These are phyloP conservation scores for Fusarium tuaranense DNA, from an alignment of 2,329 filamentous ascomycete genomes.

Conservation along the genomic window DNA sequence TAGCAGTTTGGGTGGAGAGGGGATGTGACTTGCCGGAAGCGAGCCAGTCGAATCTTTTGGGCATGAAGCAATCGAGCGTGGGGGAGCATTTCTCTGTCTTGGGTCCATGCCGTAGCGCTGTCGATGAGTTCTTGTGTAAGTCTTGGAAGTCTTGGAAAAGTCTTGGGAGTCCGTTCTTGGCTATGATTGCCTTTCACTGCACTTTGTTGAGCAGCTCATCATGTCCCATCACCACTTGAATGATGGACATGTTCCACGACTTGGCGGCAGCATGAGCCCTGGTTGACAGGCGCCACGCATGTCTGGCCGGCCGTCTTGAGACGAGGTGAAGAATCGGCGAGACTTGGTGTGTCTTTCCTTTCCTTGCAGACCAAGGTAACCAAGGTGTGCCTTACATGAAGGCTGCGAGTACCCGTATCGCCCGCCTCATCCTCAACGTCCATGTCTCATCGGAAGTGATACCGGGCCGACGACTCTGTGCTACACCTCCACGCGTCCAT, in stretches of 20 bases:
- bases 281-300: slow-evolving; percentile 10
- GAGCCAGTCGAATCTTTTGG: slow-evolving; percentile 26
- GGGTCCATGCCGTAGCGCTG: not conserved
- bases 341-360: not conserved
- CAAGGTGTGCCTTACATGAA: slow-evolving; percentile 9
- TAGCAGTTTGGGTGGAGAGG: slow-evolving; percentile 19
- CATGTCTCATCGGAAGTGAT: not conserved
- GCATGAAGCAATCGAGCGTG: slow-evolving; percentile 23
- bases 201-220: slow-evolving; percentile 1
- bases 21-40: slow-evolving; percentile 18
- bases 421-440: not conserved
- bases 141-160: slow-evolving; percentile 7
- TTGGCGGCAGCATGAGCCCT: not conserved
- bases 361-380: not conserved
- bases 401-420: not conserved
- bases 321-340: not conserved
- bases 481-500: slow-evolving; percentile 13
- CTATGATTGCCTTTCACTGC: not conserved
- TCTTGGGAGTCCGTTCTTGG: not conserved
- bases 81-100: slow-evolving; percentile 17
- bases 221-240: not conserved
- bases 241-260: slow-evolving; percentile 4
- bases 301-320: not conserved
- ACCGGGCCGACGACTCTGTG: slow-evolving; percentile 11
- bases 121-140: slow-evolving; percentile 8